Percentiles rank a stretch among this genome's conserved stretches.
phyloP scores from a whole-genome alignment of 208 protist species.

The Leptomonas seymouri region DNA sequence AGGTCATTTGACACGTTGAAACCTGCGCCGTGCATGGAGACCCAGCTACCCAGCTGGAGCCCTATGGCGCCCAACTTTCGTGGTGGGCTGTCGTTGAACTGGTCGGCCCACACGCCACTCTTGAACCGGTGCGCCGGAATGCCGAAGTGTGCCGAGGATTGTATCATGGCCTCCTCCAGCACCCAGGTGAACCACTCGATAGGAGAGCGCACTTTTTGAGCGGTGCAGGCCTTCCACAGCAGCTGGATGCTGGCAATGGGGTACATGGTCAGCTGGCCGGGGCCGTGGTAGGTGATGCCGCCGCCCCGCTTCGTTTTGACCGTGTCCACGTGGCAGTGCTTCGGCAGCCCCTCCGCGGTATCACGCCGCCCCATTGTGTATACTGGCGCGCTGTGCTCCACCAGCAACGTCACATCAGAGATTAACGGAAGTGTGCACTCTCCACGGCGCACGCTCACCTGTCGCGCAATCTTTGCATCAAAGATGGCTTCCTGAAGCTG shows the following conservation, averaged over 20 bases:
- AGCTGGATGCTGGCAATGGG: slow-evolving; percentile 80
- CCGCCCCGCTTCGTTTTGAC: slow-evolving; percentile 81
- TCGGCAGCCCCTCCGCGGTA: slow-evolving; percentile 59
- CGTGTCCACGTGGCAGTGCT: slow-evolving; percentile 44
- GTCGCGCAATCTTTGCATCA: slow-evolving; percentile 63
- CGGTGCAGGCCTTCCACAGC: slow-evolving; percentile 64
- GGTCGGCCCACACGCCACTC: slow-evolving; percentile 78
- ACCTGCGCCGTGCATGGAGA: slow-evolving; percentile 87
- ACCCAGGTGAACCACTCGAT: slow-evolving; percentile 87
- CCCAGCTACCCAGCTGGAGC: slow-evolving; percentile 87
- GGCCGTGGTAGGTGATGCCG: slow-evolving; percentile 88
- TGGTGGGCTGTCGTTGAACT: slow-evolving; percentile 19
- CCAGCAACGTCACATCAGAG: slow-evolving; percentile 62
- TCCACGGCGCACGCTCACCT: slow-evolving; percentile 42
- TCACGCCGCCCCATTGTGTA: slow-evolving; percentile 90
- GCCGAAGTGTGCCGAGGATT: slow-evolving; percentile 50
- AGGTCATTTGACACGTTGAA: slow-evolving; percentile 81
- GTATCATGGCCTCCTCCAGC: slow-evolving; percentile 80
- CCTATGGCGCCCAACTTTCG: slow-evolving; percentile 85
- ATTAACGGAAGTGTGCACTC: slow-evolving; percentile 37
- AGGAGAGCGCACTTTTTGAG: slow-evolving; percentile 64
- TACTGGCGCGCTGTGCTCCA: slow-evolving; percentile 80
- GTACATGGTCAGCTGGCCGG: slow-evolving; percentile 89
- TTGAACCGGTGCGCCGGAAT: slow-evolving; percentile 71
- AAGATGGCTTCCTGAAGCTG: slow-evolving; percentile 76